Evolutionary conservation across 1,284 basidiomycete genomes (phyloP).

Genomic region (Heterobasidion occidentale): DNA sequence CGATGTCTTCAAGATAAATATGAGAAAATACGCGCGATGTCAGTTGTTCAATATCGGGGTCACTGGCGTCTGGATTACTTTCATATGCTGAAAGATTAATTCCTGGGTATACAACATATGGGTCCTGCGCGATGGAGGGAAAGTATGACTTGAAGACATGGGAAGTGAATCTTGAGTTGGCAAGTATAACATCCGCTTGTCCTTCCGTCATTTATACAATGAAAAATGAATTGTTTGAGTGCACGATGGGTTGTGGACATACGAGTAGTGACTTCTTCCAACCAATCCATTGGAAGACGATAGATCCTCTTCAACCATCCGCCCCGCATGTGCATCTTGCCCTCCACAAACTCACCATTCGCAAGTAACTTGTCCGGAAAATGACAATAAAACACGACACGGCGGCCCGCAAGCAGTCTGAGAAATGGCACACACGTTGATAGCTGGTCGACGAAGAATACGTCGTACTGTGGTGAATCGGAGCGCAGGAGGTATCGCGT

Average conservation of each 20-base stretch:
- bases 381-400: slow-evolving; percentile 96
- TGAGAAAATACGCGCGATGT: slow-evolving; percentile 48
- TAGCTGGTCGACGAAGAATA: slow-evolving; percentile 94
- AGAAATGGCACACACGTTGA: slow-evolving; percentile 87
- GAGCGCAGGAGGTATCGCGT: slow-evolving; percentile 50
- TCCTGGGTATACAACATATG: slow-evolving; percentile 85
- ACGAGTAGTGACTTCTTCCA: slow-evolving; percentile 91
- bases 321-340: slow-evolving; percentile 26
- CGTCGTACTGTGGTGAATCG: slow-evolving; percentile 48
- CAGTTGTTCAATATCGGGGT: slow-evolving; percentile 49
- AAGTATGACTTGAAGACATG: slow-evolving; percentile 77
- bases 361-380: slow-evolving; percentile 94
- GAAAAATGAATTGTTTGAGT: neutral
- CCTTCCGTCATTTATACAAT: slow-evolving; percentile 29
- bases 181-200: slow-evolving; percentile 85
- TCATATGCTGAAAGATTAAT: slow-evolving; percentile 77
- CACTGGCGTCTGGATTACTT: slow-evolving; percentile 25
- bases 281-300: slow-evolving; percentile 81
- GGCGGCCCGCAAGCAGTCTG: slow-evolving; percentile 55
- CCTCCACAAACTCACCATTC: slow-evolving; percentile 67
- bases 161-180: slow-evolving; percentile 89
- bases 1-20: neutral
- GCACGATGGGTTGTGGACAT: slow-evolving; percentile 19
- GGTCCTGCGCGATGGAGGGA: slow-evolving; percentile 53
- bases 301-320: slow-evolving; percentile 68